Percentiles rank a stretch among this genome's conserved stretches.
phyloP scores from a whole-genome alignment of 2,329 filamentous ascomycete species.

The Knoxdaviesia capensis region DNA sequence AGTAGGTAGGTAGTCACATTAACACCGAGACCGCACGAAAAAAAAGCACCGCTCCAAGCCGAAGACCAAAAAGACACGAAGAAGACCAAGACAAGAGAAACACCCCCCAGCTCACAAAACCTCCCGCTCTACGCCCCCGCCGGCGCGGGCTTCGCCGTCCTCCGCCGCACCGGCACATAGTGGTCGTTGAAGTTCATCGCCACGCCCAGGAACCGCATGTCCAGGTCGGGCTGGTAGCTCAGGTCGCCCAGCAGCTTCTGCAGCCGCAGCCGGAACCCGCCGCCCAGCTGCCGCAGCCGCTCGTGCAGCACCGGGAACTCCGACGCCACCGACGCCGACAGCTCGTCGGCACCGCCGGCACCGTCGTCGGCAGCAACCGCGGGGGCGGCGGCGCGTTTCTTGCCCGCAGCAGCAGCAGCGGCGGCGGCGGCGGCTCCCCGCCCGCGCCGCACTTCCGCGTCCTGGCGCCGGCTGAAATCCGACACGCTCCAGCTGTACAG shows the following conservation, averaged over 20 bases:
- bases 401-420: conserved; percentile 4
- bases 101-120: not conserved
- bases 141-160: conserved; percentile 7
- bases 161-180: conserved; percentile 55
- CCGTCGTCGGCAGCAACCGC: conserved; percentile 13
- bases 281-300: conserved; percentile 50
- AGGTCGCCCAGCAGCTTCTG: conserved; percentile 75
- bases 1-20: too few relatives aligned
- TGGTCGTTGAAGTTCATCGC: conserved; percentile 99
- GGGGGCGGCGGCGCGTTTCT: conserved; percentile 6
- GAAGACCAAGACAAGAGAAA: not conserved
- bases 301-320: conserved; percentile 57
- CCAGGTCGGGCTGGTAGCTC: conserved; percentile 80
- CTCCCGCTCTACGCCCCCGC: not conserved
- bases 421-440: conserved; percentile 18
- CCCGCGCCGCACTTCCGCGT: conserved; percentile 56
- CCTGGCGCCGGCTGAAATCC: conserved; percentile 83
- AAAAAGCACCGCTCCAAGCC: too few relatives aligned
- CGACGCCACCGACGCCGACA: conserved; percentile 37
- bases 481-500: conserved; percentile 89
- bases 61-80: not conserved
- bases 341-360: too few relatives aligned
- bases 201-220: conserved; percentile 87
- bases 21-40: too few relatives aligned
- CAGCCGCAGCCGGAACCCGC: conserved; percentile 57